Base-by-base conservation (phyloP, 306 rosid species). In the Sechiopsis laciniata region DNA sequence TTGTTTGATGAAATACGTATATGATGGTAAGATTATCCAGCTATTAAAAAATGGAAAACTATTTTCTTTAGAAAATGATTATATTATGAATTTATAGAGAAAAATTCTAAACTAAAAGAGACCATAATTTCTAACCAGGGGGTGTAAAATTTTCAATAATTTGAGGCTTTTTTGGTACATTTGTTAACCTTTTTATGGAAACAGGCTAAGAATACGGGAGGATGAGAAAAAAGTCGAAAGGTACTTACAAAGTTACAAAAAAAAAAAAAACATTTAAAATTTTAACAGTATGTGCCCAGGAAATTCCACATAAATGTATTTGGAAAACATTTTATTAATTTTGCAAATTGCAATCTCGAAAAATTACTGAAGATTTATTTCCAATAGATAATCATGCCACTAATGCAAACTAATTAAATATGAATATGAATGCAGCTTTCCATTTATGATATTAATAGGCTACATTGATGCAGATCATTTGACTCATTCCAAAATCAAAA, bases 381-480 rank as follows among this genome's bases (percentile, higher is more conserved):
- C 2, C 35, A 45, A 42, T 9, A 19, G n/a, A 66, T 66, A 42
- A 45, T 66, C 35, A 45, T 68, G 42, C 72, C 72, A 19, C 35
- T 67, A 20, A 67, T 67, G 57, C 57, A 70, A 70, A 70, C 8
- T 16, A 21, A 50, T 51, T 70, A 70, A 84, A 80, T 45, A 76
- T 64, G 83, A 83, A 78, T 56, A 40, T 32, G 37, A 32, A 32
- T 32, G 45, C 74, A 78, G 67, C 62, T 74, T 85, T 65, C 80
- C 79, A 26, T 55, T 75, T 75, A 79, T 80, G 75, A 51, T 61
- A 77, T 63, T 61, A 77, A 57, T 70, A 70, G 76, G 76, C 76
- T 86, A 84, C 79, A 78, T 80, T 65, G 76, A 71, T 76, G 83
- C 71, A 76, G 82, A 84, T 81, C 73, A 77, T 80, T 80, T 76